Base-by-base conservation (phyloP, 192 early-diverging fungal genomes). In the Jimgerdemannia lactiflua region DNA sequence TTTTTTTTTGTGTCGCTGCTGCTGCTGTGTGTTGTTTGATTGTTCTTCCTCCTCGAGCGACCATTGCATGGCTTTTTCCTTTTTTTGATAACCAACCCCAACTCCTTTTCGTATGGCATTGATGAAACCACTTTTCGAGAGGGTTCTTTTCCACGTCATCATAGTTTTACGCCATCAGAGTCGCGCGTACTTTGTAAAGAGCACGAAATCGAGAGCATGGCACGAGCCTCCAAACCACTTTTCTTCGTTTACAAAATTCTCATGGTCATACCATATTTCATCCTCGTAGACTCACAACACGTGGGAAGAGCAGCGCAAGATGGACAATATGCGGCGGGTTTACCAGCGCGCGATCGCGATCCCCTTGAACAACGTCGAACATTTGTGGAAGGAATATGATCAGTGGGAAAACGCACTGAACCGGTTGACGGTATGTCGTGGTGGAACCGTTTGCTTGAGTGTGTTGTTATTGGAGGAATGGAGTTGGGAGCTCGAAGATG, bases 351-450 rank as follows among this genome's bases (percentile, higher is more conserved):
- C 96, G 20, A 87, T 97, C n/a, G 83, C 89, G 43, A 95, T 95
- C 42, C 97, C 97, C 2, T 73, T 96, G 59, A 83, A 90, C 69
- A 95, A 96, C 67, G 89, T 99, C 14, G 96, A 98, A 72, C 87
- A 92, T 77, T 88, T 99, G 14, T 99, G 97, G 97, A 96, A 96
- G 70, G 91, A 96, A 59, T 98, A 98, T 81, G 97, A 99, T 81
- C 82, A 89, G 40, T 98, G 94, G 85, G 96, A 98, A 75, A 97
- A 94, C 76, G 84, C 84, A 4, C 81, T 95, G 18, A 95, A 95
- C 81, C 91, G 94, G 75, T 74, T 94, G 67, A 93, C 93, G 75
- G 92, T 94, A 89, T 43, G 75, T 75, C 41, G 42, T 63, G 71
- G 9, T 68, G 42, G 64, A 43, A 67, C 70, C 64, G 19, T 19